Conservation (phyloP, 2,329 filamentous ascomycete species). For the Cercospora berteroae region DNA sequence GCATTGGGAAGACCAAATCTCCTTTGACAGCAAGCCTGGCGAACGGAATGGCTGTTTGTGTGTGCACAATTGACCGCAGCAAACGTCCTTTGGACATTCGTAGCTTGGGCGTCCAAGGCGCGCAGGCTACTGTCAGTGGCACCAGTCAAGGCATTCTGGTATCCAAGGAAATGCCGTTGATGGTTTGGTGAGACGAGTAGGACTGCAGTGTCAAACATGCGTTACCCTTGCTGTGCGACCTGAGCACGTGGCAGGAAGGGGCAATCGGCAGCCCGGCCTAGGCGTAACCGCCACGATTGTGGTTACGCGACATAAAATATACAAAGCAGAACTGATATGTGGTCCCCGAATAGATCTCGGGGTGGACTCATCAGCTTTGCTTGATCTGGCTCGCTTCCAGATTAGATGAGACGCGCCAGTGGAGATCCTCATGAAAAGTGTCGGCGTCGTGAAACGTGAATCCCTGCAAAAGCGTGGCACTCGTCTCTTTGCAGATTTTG, state of each 20-base stretch:
- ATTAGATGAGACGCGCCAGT: slow-evolving; percentile 15
- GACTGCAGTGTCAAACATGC: background rate
- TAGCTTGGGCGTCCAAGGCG: background rate
- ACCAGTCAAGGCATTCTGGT: background rate
- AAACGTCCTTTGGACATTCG: background rate
- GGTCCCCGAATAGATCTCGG: slow-evolving; percentile 4
- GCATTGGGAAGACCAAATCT: slow-evolving; percentile 15
- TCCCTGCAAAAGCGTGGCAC: slow-evolving; percentile 17
- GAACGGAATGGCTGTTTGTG: background rate
- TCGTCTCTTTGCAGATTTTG: slow-evolving; percentile 14
- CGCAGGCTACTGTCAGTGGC: background rate
- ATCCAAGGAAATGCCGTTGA: background rate
- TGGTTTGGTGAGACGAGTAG: background rate
- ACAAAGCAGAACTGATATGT: background rate
- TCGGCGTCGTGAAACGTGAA: slow-evolving; percentile 21
- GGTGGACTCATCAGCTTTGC: background rate
- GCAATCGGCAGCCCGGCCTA: background rate
- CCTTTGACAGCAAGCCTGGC: slow-evolving; percentile 6
- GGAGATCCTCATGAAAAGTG: slow-evolving; percentile 16
- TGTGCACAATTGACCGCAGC: background rate
- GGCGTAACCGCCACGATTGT: background rate
- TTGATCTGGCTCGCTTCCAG: slow-evolving; percentile 10
- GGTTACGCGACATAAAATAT: background rate
- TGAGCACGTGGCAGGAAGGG: slow-evolving; percentile 3
- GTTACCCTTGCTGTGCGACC: background rate